Evolutionary conservation across 306 rosid species (phyloP).

Genomic region (Prunus fruticosa): DNA sequence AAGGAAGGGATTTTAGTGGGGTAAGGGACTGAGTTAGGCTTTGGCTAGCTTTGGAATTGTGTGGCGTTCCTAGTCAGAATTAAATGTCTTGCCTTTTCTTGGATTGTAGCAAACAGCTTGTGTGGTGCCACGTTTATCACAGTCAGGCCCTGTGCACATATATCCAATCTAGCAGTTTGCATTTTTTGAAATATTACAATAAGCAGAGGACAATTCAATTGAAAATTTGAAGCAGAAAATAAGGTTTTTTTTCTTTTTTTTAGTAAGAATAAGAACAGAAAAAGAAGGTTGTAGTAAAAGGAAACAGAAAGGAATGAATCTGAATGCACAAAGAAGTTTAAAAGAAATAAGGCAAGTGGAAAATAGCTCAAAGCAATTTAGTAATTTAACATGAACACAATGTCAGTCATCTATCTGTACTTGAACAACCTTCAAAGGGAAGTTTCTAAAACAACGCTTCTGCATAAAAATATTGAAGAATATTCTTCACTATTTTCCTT

Average conservation of each 20-base stretch:
- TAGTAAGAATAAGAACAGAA: too few species aligned
- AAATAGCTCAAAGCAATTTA: too few species aligned
- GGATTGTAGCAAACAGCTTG: conserved; percentile 4
- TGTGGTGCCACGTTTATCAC: conserved; percentile 15
- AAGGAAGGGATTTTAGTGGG: not conserved
- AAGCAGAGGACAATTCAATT: not conserved
- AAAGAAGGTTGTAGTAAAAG: not conserved
- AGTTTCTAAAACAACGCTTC: too few species aligned
- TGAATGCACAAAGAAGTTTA: not conserved
- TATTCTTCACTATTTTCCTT: too few species aligned
- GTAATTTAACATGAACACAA: too few species aligned
- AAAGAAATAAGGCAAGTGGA: too few species aligned
- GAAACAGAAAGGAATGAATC: not conserved
- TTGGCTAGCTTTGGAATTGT: too few species aligned
- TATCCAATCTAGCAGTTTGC: not conserved
- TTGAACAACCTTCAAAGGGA: too few species aligned
- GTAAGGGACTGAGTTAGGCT: conserved; percentile 3
- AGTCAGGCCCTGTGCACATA: not conserved
- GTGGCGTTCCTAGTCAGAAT: conserved; percentile 2
- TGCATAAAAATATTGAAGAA: too few species aligned
- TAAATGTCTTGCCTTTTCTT: not conserved
- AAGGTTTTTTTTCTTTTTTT: too few species aligned
- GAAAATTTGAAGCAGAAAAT: not conserved
- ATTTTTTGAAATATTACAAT: not conserved
- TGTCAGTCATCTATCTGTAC: too few species aligned